Conservation (phyloP, 2,329 filamentous ascomycete genomes). For the Dactylonectria estremocensis region DNA sequence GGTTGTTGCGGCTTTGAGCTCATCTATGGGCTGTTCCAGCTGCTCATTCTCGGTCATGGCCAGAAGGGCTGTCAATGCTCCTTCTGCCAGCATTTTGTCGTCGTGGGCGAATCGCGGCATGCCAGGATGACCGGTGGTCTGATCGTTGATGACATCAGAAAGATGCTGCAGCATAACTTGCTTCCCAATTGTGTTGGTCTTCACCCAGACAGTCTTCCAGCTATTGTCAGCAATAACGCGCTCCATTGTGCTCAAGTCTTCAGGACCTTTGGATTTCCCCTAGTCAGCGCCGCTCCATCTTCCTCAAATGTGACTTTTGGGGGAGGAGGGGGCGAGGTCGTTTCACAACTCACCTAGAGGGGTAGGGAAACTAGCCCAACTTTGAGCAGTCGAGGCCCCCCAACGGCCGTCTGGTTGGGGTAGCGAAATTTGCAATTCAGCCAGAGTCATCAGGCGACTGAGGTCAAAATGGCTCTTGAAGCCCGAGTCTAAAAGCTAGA, state of each 20-base stretch:
- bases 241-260: constrained; percentile 2
- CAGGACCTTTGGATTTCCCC: background rate
- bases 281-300: background rate
- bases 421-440: constrained; percentile 7
- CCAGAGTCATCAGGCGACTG: background rate
- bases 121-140: constrained; percentile 1
- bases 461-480: constrained; percentile 15
- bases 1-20: constrained; percentile 29
- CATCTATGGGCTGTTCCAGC: constrained; percentile 16
- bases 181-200: constrained; percentile 11
- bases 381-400: constrained; percentile 12
- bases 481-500: constrained; percentile 4
- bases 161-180: constrained; percentile 15
- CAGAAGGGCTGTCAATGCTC: constrained; percentile 11
- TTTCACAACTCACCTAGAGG: constrained; percentile 2
- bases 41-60: constrained; percentile 24
- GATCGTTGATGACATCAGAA: background rate
- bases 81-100: constrained; percentile 13
- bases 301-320: background rate
- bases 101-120: constrained; percentile 12
- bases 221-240: background rate
- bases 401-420: constrained; percentile 10
- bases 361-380: constrained; percentile 12
- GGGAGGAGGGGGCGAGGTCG: background rate
- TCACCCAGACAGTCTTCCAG: constrained; percentile 7